A percentile compares a stretch with the other conserved stretches of the same genome.
Conservation (phyloP, 306 rosid genomes). For the Vigna nakashimae region DNA sequence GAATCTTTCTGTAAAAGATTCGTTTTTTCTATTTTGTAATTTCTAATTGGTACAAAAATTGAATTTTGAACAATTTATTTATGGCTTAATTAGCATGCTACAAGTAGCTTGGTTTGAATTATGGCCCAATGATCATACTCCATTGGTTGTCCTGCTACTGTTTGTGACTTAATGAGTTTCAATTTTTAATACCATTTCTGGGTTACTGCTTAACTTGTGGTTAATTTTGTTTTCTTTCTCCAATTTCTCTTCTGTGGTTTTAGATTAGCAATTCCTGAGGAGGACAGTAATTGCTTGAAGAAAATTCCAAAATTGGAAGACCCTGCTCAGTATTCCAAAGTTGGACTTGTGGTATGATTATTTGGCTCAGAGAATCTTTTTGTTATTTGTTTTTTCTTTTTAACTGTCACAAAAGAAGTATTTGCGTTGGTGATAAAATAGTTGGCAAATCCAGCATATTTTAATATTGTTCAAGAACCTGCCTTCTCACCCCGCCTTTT, state of each 20-base stretch:
- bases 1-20: not conserved
- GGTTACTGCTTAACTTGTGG: constrained; percentile 6
- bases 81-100: constrained; percentile 17
- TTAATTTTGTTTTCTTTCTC: constrained; percentile 8
- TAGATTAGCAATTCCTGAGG: constrained; percentile 89
- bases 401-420: constrained; percentile 6
- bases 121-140: not conserved
- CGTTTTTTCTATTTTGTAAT: not conserved
- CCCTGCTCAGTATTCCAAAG: constrained; percentile 67
- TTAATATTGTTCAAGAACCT: constrained; percentile 3
- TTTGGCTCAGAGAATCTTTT: constrained; percentile 33
- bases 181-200: constrained; percentile 23
- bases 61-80: not conserved
- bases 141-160: constrained; percentile 21
- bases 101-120: constrained; percentile 9
- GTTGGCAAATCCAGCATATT: constrained; percentile 27
- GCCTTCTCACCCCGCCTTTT: constrained; percentile 48
- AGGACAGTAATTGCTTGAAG: constrained; percentile 66
- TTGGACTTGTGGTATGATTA: constrained; percentile 78
- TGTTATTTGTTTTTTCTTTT: constrained; percentile 15
- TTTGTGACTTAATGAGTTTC: constrained; percentile 10
- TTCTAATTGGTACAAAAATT: not conserved
- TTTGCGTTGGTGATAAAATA: not conserved
- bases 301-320: constrained; percentile 86
- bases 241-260: constrained; percentile 32